Base-by-base conservation (phyloP, 1,284 basidiomycete species). In the Ustilago sp. region DNA sequence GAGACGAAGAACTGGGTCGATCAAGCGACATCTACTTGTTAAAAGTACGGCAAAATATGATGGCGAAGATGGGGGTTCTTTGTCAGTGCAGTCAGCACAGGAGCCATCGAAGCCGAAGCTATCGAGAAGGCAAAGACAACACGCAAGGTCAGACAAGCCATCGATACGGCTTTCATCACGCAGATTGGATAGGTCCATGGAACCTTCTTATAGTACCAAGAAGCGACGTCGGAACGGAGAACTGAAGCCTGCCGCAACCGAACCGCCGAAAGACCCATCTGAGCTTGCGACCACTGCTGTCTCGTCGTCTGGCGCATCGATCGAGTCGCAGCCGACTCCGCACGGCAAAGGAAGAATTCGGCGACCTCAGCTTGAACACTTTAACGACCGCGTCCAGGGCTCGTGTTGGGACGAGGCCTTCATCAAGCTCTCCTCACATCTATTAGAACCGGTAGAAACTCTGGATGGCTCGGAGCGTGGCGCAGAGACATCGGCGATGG, bases 361-460 rank as follows among this genome's bases (percentile, higher is more conserved):
- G n/a, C 55, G 56, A 9, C 65, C 65, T 1, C 52, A 55, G 1
- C 60, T 75, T 2, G 31, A 68, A 1, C 68, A 69, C 61, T 75
- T 70, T 52, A 75, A 68, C 64, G 73, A 75, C 36, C 63, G 73
- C 15, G 53, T 75, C 43, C 56, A 63, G 45, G 57, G 45, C 54
- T 63, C 68, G 2, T 60, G 59, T 53, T 75, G 73, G 73, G 72
- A 74, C 50, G 36, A 60, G 15, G 5, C 51, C n/a, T 41, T 74
- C 39, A 8, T 32, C 0, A 23, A 38, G 19, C 52, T 55, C 45
- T 17, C 34, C 38, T 13, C 34, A 11, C 41, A 17, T 6, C 28
- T 38, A 6, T 53, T n/a, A 2, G 5, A n/a, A 11, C 34, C 17
- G 9, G 0, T 17, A 53, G 34, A 50, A 12, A 11, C 53, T n/a